phyloP scores from a whole-genome alignment of 2,329 filamentous ascomycete species.

The Helotiales sp. region DNA sequence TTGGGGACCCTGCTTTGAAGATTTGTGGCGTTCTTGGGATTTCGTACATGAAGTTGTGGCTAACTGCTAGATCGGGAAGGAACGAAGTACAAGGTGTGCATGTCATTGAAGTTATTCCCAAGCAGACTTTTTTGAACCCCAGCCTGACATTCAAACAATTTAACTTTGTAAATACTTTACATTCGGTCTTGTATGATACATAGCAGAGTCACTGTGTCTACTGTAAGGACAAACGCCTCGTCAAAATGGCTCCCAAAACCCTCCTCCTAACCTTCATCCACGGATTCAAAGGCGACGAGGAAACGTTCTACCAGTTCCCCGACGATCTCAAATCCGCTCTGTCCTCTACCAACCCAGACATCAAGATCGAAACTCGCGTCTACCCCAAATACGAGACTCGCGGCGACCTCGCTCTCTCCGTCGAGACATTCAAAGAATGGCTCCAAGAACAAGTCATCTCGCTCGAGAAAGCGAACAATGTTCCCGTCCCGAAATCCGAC shows the following conservation, averaged over 20 bases:
- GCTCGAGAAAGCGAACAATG: slow-evolving; percentile 13
- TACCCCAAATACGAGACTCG: slow-evolving; percentile 75
- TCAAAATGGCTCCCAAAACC: slow-evolving; percentile 49
- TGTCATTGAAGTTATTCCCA: neutral
- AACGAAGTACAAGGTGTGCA: neutral
- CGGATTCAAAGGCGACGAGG: slow-evolving; percentile 70
- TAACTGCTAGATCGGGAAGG: neutral
- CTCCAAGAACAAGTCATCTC: neutral
- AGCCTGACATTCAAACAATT: no score
- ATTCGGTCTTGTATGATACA: no score
- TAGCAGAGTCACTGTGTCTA: no score
- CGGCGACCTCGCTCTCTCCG: slow-evolving; percentile 60
- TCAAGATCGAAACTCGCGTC: slow-evolving; percentile 60
- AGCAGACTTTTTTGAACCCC: no score
- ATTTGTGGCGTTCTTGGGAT: neutral
- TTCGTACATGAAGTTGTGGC: neutral
- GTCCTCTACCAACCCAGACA: slow-evolving; percentile 47
- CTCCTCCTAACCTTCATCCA: slow-evolving; percentile 73
- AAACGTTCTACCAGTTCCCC: slow-evolving; percentile 70
- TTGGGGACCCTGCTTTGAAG: neutral
- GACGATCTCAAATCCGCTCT: slow-evolving; percentile 27
- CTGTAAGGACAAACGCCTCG: no score
- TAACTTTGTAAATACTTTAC: no score
- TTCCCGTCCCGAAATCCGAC: no score
- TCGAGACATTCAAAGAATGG: slow-evolving; percentile 56